Percentiles rank a stretch among this genome's conserved stretches.
Conservation (phyloP, 345 rosid species). For the Stellera chamaejasme region DNA sequence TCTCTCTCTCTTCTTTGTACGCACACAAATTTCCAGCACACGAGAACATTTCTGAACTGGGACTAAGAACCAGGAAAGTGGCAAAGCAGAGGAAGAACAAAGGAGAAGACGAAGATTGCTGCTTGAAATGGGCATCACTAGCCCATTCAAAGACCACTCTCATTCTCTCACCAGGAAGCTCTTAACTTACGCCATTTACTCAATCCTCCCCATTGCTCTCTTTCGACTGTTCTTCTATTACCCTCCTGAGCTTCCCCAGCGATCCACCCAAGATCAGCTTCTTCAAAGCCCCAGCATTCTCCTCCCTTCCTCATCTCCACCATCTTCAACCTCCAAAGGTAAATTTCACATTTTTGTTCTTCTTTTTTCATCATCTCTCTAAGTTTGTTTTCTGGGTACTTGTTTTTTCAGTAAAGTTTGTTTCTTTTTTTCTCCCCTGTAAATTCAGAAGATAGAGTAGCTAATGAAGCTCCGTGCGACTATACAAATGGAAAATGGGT, state of each 20-base stretch:
- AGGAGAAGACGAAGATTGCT: neutral
- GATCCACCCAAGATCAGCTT: conserved; percentile 15
- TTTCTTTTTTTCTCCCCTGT: neutral
- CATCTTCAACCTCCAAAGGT: conserved; percentile 21
- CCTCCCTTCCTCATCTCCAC: conserved; percentile 17
- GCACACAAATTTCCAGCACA: neutral
- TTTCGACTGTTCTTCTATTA: conserved; percentile 42
- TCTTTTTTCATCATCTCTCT: too few species aligned
- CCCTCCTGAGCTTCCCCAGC: conserved; percentile 13
- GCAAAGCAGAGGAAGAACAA: neutral
- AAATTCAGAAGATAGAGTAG: conserved; percentile 33
- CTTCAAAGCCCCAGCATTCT: conserved; percentile 8
- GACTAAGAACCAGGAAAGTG: neutral
- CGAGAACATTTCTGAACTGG: neutral
- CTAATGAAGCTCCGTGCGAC: conserved; percentile 45
- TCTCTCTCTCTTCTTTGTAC: conserved; percentile 1
- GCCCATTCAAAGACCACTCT: conserved; percentile 28
- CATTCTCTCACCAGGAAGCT: conserved; percentile 26
- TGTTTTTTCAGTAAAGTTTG: neutral
- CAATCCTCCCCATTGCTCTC: conserved; percentile 30
- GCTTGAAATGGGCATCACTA: conserved; percentile 28
- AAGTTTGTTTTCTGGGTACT: neutral
- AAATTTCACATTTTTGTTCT: neutral
- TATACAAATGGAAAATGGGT: conserved; percentile 72
- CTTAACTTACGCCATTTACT: conserved; percentile 36